Percentiles rank a stretch among this genome's conserved stretches.
Evolutionary conservation across 306 rosid species (phyloP).

Genomic region (Casuarina equisetifolia): DNA sequence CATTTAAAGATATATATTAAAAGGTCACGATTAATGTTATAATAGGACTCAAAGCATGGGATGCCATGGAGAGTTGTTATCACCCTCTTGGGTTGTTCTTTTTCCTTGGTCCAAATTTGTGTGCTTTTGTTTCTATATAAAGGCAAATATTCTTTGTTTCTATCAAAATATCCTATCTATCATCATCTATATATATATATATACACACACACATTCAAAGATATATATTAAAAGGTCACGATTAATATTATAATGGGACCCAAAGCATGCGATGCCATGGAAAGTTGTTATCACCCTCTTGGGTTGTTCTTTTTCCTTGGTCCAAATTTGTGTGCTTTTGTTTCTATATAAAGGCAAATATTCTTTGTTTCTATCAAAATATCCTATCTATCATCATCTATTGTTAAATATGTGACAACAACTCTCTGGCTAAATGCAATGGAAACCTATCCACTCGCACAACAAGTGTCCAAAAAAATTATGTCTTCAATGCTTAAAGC

Average conservation of each 20-base stretch:
- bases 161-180: slow-evolving; percentile 14
- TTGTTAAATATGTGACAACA: not conserved
- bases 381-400: slow-evolving; percentile 21
- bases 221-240: slow-evolving; percentile 30
- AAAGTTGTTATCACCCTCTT: not conserved
- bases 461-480: too few species aligned
- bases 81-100: not conserved
- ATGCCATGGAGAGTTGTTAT: not conserved
- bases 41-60: slow-evolving; percentile 36
- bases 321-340: not conserved
- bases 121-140: not conserved
- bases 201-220: too few species aligned
- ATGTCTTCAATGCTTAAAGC: too few species aligned
- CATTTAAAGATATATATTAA: not conserved
- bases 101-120: not conserved
- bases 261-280: slow-evolving; percentile 9
- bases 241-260: slow-evolving; percentile 40
- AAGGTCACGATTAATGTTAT: slow-evolving; percentile 39
- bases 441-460: not conserved
- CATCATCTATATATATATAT: slow-evolving; percentile 22
- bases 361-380: slow-evolving; percentile 10
- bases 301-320: not conserved
- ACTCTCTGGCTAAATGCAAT: not conserved
- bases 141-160: slow-evolving; percentile 5
- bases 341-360: not conserved